Base-by-base conservation (phyloP, 176 grass and related monocot genomes). In the maize (Zea mays) region DNA sequence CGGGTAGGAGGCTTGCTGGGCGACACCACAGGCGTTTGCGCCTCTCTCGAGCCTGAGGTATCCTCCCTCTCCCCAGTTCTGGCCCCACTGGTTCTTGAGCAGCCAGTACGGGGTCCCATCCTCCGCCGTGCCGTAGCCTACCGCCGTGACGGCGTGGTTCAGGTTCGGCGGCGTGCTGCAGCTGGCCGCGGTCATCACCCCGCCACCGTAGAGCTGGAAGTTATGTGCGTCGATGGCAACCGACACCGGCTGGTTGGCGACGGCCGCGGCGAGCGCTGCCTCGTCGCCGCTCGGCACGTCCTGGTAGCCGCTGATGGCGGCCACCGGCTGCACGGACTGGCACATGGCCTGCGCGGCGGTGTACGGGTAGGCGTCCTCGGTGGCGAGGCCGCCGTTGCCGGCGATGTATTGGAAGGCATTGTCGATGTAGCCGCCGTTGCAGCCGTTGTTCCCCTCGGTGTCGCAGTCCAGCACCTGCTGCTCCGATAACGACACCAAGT, bases 391-490 rank as follows among this genome's bases (percentile, higher is more conserved):
- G 0, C 61, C 47, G 54, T 64, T 63, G 68, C 3, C 3, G 48
- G 10, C 5, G 68, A 82, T 51, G 41, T 72, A 82, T 11, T 74
- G 56, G 68, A 82, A 82, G 69, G 79, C 68, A 4, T 49, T 51
- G 40, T 82, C 71, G 19, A 82, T 82, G 27, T 1, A 3, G 5
- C 79, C 79, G 3, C 79, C 79, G 7, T 48, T 13, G 52, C 79
- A 82, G 35, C 57, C 74, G 2, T 48, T n/a, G 46, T 82, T 71
- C 4, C 65, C 51, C 5, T 72, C 10, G 16, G 45, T 64, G 40
- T 41, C 5, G 51, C 79, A 82, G 61, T 82, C 79, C 6, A 82
- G 51, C 4, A 82, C 2, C 51, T 82, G 69, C 61, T 82, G 69
- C 79, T 73, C 79, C 0, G 79, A 82, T 5, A 82, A 19, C 0